phyloP scores from a whole-genome alignment of 768 basidiomycete genomes.

The Boletus sensibilis region DNA sequence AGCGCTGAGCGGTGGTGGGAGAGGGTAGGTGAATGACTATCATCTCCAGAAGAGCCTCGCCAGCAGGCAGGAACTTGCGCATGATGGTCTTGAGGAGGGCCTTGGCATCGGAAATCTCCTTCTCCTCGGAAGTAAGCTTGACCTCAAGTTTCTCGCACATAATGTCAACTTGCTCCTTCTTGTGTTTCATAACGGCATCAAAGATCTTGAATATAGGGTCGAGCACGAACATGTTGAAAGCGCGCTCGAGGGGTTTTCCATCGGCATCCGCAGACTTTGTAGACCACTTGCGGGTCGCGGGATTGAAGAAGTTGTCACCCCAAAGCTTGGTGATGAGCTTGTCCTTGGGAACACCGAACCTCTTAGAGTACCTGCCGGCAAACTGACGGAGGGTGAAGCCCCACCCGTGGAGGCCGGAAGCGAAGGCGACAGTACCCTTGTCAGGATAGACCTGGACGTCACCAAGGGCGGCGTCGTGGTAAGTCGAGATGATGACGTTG shows the following conservation, averaged over 20 bases:
- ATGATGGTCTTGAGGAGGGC: constrained; percentile 94
- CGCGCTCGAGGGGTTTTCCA: constrained; percentile 93
- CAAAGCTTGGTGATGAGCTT: constrained; percentile 98
- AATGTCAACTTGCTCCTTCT: constrained; percentile 79
- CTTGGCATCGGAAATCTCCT: constrained; percentile 87
- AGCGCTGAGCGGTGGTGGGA: constrained; percentile 93
- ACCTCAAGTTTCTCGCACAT: constrained; percentile 98
- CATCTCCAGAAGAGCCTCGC: constrained; percentile 99
- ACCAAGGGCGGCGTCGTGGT: constrained; percentile 90
- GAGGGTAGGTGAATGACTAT: constrained; percentile 99
- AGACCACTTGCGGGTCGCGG: constrained; percentile 93
- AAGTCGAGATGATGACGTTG: constrained; percentile 98
- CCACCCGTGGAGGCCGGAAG: constrained; percentile 99
- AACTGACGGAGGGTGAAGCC: constrained; percentile 99
- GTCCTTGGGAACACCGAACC: constrained; percentile 97
- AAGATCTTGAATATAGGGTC: constrained; percentile 99
- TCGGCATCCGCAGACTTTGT: constrained; percentile 72
- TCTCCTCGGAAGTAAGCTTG: constrained; percentile 83
- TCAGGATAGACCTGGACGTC: constrained; percentile 99
- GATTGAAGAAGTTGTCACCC: constrained; percentile 99
- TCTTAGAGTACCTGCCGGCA: constrained; percentile 91
- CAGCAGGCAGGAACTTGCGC: constrained; percentile 99
- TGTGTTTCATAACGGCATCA: constrained; percentile 98
- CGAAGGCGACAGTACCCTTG: constrained; percentile 97
- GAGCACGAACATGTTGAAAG: constrained; percentile 97